Evolutionary conservation across 345 rosid species (phyloP), one percentile per base, ranked within the genome.

Genomic region (Reutealis trisperma): DNA sequence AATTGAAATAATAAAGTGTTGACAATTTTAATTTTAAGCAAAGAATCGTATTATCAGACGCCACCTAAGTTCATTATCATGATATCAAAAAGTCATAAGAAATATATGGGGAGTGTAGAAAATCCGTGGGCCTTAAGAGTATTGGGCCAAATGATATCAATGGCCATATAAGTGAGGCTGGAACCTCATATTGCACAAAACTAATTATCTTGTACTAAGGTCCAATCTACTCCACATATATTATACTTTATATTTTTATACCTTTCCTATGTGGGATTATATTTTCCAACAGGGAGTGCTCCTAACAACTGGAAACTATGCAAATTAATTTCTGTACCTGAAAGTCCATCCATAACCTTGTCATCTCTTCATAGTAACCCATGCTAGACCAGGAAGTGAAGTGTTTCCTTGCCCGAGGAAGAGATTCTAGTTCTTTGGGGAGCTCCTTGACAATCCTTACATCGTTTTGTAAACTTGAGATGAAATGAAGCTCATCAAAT

Each of bases 341-440:
- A 79, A 87, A 80, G 58, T 92, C 91, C 78, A 85, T 84, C 94
- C 93, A 94, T 55, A 91, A 79, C 51, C 82, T 86, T 44, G 86
- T 80, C 97, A 93, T 88, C 77, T 91, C 97, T 88, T 91, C 88
- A 66, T 93, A 96, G 85, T 96, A 96, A 73, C 92, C 89, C 22
- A 91, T 73, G 72, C 90, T 52, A 73, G 96, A 75, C 99, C 99
- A 96, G 21, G 95, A 90, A 70, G 89, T 84, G 75, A 96, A 96
- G 83, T 96, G 99, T 84, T 92, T 93, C 84, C 97, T 84, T 3
- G 96, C 98, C 65, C 89, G 89, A 78, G 95, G 98, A 65, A 87
- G 70, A 74, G 87, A 81, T 66, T 85, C 94, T 83, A 96, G 79
- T 75, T 89, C 91, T 83, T 83, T 85, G 5, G 97, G 98, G 7